These are phyloP conservation scores for Moniliella sp. DNA, from an alignment of 1,284 basidiomycete genomes.

Conservation along the genomic window DNA sequence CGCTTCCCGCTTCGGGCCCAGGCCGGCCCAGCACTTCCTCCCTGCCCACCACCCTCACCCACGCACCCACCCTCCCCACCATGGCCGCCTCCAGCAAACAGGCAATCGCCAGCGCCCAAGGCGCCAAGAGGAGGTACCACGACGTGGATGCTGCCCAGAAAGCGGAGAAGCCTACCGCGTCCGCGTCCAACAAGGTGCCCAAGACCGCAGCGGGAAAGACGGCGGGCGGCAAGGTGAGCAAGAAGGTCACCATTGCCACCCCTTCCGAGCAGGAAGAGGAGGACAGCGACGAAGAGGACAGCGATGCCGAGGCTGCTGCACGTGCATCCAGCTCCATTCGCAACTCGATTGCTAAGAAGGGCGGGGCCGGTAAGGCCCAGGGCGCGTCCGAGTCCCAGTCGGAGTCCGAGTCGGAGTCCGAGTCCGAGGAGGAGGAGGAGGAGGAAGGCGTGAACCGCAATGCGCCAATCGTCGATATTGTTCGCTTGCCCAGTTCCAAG, in stretches of 20 bases:
- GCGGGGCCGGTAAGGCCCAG: too few species aligned
- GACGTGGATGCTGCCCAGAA: background rate
- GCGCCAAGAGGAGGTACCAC: background rate
- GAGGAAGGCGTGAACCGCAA: background rate
- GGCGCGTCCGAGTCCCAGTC: too few species aligned
- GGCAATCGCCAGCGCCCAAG: background rate
- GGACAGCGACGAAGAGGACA: constrained; percentile 4
- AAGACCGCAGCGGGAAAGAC: background rate
- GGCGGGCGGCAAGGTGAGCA: background rate
- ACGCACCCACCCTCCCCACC: too few species aligned
- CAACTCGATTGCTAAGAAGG: too few species aligned
- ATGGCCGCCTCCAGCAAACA: background rate
- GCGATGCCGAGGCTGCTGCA: background rate
- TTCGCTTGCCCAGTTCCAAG: constrained; percentile 21
- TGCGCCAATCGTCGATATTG: constrained; percentile 1
- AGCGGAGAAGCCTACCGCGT: background rate
- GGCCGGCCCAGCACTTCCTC: too few species aligned
- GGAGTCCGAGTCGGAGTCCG: constrained; percentile 1
- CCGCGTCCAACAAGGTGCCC: background rate
- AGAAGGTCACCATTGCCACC: background rate
- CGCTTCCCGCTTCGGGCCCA: too few species aligned
- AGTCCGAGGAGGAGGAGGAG: constrained; percentile 1
- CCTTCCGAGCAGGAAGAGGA: background rate
- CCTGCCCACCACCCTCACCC: too few species aligned
- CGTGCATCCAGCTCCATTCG: background rate